These are phyloP conservation scores for Emergomyces orientalis DNA, from an alignment of 2,329 filamentous ascomycete species.

Conservation along the genomic window DNA sequence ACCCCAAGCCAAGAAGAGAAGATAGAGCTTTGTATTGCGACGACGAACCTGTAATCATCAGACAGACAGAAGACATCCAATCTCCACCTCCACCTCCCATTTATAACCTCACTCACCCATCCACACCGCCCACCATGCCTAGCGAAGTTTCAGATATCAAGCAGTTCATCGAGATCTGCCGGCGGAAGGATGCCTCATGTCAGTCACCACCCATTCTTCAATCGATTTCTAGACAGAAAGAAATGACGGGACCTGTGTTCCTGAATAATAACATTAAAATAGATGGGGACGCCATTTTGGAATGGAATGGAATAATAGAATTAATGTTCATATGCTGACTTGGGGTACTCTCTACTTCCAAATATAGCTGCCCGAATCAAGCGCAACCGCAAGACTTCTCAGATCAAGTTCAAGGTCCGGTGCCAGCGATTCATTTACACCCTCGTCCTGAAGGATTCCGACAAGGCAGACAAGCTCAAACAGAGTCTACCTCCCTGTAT, in stretches of 20 bases:
- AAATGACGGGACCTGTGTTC: neutral
- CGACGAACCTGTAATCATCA: constrained; percentile 13
- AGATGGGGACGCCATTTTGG: neutral
- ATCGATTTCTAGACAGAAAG: neutral
- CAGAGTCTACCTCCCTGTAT: constrained; percentile 95
- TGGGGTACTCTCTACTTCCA: neutral
- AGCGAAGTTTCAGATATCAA: constrained; percentile 98
- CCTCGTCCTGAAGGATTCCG: constrained; percentile 92
- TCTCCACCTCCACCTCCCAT: neutral
- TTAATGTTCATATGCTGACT: neutral
- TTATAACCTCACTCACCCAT: neutral
- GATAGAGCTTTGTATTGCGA: constrained; percentile 12
- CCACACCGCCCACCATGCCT: constrained; percentile 75
- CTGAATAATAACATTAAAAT: neutral
- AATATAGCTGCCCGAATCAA: constrained; percentile 77
- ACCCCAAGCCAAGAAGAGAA: constrained; percentile 14
- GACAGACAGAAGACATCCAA: neutral
- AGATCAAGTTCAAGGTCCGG: constrained; percentile 99
- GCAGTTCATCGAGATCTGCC: constrained; percentile 99
- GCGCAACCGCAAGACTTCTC: constrained; percentile 81
- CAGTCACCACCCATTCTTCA: constrained; percentile 36
- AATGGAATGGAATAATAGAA: neutral
- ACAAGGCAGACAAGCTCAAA: constrained; percentile 99
- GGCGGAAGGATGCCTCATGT: constrained; percentile 99
- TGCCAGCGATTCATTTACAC: constrained; percentile 96